A percentile compares a stretch with the other conserved stretches of the same genome.
Conservation (phyloP, 257 asterid species). For the Nicotiana tomentosiformis region DNA sequence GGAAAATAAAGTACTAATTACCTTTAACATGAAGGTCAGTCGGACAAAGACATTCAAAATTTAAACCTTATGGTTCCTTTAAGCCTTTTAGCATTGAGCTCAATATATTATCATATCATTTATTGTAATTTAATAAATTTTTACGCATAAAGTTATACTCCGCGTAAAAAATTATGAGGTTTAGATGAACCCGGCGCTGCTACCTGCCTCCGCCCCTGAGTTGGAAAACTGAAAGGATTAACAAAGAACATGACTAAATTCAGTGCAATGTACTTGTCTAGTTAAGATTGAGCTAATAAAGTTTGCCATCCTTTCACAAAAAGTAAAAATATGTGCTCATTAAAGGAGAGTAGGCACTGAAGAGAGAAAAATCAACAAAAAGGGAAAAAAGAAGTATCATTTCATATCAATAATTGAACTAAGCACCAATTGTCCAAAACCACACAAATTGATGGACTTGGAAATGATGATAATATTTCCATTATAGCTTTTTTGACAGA, state of each 20-base stretch:
- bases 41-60: too few species aligned
- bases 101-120: too few species aligned
- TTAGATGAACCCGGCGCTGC: too few species aligned
- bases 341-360: background rate
- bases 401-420: slow-evolving; percentile 1
- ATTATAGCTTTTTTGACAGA: background rate
- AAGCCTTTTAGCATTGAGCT: too few species aligned
- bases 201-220: too few species aligned
- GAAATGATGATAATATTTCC: slow-evolving; percentile 9
- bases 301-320: background rate
- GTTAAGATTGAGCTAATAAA: background rate
- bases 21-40: too few species aligned
- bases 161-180: too few species aligned
- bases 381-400: background rate
- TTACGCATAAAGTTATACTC: too few species aligned
- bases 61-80: too few species aligned
- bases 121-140: too few species aligned
- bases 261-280: background rate
- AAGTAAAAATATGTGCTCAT: background rate
- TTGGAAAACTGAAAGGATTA: background rate
- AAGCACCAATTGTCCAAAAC: background rate
- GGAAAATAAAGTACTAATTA: too few species aligned
- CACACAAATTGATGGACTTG: background rate
- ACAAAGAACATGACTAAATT: background rate
- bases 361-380: background rate